Evolutionary conservation across 1,284 basidiomycete species (phyloP), one percentile per base, ranked within the genome.

Genomic region (Porogramme epimiltina): DNA sequence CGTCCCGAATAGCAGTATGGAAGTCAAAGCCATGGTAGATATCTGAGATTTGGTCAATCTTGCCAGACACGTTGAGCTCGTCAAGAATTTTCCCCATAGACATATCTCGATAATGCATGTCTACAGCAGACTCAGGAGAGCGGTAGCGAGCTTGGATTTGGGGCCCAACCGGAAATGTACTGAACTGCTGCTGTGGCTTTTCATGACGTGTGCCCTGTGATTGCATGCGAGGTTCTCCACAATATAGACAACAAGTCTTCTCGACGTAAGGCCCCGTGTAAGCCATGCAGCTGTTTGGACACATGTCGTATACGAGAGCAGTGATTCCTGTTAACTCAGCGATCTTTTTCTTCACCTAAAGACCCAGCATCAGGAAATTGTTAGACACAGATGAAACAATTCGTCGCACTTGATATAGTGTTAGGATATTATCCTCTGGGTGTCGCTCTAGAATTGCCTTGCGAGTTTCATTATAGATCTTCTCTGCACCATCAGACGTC

Each of bases 201-300:
- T 15, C 13, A n/a, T 16, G 41, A 36, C n/a, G n/a, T n/a, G n/a
- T n/a, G n/a, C n/a, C n/a, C n/a, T 50, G 50, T 24, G 59, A 62
- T 13, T 55, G 57, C 1, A 47, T 19, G 25, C 22, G 25, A 1
- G n/a, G 11, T 33, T 51, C 31, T 2, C 33, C 18, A 28, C 62
- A 64, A 13, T 36, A n/a, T 0, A 50, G 55, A 33, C 60, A 64
- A 0, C 26, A 9, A 1, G 69, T 51, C 2, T 66, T 57, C 3
- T 63, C 42, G 0, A 31, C 23, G 37, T 56, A 69, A 8, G 66
- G 66, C 3, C 71, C 70, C 23, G 68, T 70, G 46, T 56, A 74
- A 4, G 66, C 69, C 28, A 31, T 36, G 48, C 71, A 74, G 4
- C 60, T 61, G 8, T 69, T 63, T 13, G 57, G 48, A 42, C 72